A percentile compares a stretch with the other conserved stretches of the same genome.
Conservation (phyloP, 495 filamentous ascomycete species). For the Aspergillus wentii region DNA sequence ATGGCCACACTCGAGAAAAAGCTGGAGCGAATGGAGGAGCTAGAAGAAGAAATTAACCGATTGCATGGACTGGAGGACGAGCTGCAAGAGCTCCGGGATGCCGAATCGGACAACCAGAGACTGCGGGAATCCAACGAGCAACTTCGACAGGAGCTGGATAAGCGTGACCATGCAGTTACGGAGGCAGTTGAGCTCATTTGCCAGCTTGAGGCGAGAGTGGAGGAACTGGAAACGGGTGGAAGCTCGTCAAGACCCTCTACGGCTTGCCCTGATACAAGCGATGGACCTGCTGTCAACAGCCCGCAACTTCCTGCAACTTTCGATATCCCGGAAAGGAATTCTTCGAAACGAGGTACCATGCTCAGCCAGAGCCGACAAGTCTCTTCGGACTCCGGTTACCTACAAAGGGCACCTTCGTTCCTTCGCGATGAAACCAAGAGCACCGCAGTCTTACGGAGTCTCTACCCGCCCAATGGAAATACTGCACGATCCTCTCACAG, state of each 20-base stretch:
- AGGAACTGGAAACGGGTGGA: slow-evolving; percentile 39
- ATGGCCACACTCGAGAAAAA: slow-evolving; percentile 64
- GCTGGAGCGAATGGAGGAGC: slow-evolving; percentile 59
- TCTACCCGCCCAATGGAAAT: slow-evolving; percentile 51
- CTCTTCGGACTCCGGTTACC: slow-evolving; percentile 23
- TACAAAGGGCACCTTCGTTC: slow-evolving; percentile 60
- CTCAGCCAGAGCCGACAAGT: slow-evolving; percentile 9
- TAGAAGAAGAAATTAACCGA: slow-evolving; percentile 62
- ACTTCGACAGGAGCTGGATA: slow-evolving; percentile 63
- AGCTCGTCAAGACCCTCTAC: slow-evolving; percentile 22
- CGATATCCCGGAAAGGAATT: slow-evolving; percentile 38
- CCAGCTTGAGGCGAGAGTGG: slow-evolving; percentile 62
- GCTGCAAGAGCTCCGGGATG: slow-evolving; percentile 55
- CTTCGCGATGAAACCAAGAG: slow-evolving; percentile 56
- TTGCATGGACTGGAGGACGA: slow-evolving; percentile 60
- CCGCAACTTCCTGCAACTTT: slow-evolving; percentile 21
- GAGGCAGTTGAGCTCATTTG: slow-evolving; percentile 82
- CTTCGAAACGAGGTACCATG: slow-evolving; percentile 25
- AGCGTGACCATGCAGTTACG: slow-evolving; percentile 69
- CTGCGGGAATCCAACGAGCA: slow-evolving; percentile 58
- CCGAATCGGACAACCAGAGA: slow-evolving; percentile 43
- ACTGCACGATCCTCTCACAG: slow-evolving; percentile 25
- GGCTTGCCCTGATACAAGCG: slow-evolving; percentile 14
- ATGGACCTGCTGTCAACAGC: slow-evolving; percentile 20
- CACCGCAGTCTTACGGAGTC: slow-evolving; percentile 60